These are phyloP conservation scores for Ganoderma multipileum DNA, from an alignment of 1,284 basidiomycete genomes.

Conservation along the genomic window DNA sequence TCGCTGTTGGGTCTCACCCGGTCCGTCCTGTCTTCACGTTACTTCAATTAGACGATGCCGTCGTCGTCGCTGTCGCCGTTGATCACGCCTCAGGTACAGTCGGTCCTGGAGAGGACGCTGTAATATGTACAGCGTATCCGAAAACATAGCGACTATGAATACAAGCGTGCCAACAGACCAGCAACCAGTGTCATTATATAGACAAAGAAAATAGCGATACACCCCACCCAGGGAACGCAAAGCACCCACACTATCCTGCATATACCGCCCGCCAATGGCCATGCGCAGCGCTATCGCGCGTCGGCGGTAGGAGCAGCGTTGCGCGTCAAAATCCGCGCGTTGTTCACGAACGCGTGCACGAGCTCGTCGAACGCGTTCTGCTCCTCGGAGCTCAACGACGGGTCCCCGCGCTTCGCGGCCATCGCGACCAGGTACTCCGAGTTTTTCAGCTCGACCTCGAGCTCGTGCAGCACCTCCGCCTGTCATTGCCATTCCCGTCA, in stretches of 20 bases:
- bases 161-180: neutral
- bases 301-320: constrained; percentile 53
- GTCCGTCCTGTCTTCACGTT: neutral
- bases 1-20: too few relatives aligned
- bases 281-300: constrained; percentile 43
- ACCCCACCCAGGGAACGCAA: too few relatives aligned
- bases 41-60: too few relatives aligned
- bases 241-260: too few relatives aligned
- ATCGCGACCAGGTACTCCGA: constrained; percentile 64
- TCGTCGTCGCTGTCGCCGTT: neutral
- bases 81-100: neutral
- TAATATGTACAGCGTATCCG: neutral
- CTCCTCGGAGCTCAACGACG: constrained; percentile 62
- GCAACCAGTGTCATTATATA: neutral
- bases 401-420: constrained; percentile 65
- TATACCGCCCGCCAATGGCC: too few relatives aligned
- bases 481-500: constrained; percentile 35
- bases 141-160: constrained; percentile 4
- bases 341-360: constrained; percentile 84
- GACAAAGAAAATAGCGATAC: neutral
- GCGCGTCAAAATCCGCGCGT: constrained; percentile 74
- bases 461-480: constrained; percentile 71
- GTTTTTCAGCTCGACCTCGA: constrained; percentile 75
- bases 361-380: constrained; percentile 80
- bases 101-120: neutral